Conservation (phyloP, 1,284 basidiomycete species). For the Rhodotorula sp. region DNA sequence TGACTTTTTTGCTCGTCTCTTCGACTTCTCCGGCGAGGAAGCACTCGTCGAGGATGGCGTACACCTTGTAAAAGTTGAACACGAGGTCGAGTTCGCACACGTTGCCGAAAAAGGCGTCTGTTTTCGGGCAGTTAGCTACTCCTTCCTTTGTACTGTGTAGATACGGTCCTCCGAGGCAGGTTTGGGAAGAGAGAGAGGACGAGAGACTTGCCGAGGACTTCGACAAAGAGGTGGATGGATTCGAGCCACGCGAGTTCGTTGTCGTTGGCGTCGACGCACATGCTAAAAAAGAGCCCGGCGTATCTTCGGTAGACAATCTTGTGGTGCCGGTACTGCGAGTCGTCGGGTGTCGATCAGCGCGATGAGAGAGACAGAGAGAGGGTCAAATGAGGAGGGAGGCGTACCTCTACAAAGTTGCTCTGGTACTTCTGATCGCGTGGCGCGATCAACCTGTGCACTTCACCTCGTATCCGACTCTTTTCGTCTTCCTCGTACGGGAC, state of each 20-base stretch:
- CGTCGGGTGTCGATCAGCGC: too few species aligned
- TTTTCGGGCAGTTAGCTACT: background rate
- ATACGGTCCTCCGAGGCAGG: too few species aligned
- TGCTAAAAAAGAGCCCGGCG: conserved; percentile 95
- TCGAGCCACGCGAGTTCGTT: conserved; percentile 97
- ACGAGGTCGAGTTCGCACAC: conserved; percentile 96
- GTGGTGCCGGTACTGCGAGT: conserved; percentile 80
- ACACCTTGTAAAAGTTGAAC: conserved; percentile 99
- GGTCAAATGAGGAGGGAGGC: conserved; percentile 40
- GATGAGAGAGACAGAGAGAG: background rate
- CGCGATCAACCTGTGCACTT: conserved; percentile 91
- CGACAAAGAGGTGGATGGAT: conserved; percentile 96
- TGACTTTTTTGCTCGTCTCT: conserved; percentile 95
- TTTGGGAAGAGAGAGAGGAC: background rate
- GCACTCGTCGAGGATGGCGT: conserved; percentile 95
- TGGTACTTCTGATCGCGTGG: conserved; percentile 99
- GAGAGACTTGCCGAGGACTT: conserved; percentile 78
- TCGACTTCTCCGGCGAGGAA: conserved; percentile 99
- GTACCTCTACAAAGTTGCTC: conserved; percentile 96
- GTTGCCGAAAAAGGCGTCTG: conserved; percentile 93
- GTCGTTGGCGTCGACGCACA: conserved; percentile 96
- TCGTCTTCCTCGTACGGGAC: conserved; percentile 80
- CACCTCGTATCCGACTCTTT: conserved; percentile 89
- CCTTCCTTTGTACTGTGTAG: too few species aligned
- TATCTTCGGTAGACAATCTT: conserved; percentile 94